phyloP scores from a whole-genome alignment of 106 monocot genomes.

The Cymbidium sinense region DNA sequence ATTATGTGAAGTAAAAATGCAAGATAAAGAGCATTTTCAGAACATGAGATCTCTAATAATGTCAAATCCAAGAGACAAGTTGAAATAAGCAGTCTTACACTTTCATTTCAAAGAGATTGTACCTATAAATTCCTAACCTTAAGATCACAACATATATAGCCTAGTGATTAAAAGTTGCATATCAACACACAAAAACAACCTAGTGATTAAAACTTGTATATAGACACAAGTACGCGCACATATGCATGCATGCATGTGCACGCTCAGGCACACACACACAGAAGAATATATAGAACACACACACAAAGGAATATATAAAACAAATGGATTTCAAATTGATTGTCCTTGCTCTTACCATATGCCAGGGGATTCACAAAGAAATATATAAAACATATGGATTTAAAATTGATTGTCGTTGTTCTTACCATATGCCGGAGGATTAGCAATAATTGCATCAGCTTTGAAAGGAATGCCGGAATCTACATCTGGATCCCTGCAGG shows the following conservation, averaged over 20 bases:
- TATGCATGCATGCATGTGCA: too few species aligned
- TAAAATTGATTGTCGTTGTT: constrained; percentile 3
- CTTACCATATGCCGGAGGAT: constrained; percentile 94
- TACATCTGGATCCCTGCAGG: constrained; percentile 81
- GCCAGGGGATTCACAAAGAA: too few species aligned
- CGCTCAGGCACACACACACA: too few species aligned
- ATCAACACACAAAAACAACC: too few species aligned
- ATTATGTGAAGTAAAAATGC: neutral
- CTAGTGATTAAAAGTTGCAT: neutral
- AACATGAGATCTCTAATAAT: neutral
- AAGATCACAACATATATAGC: neutral
- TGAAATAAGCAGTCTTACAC: neutral
- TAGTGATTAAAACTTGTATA: too few species aligned
- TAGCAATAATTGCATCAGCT: constrained; percentile 89
- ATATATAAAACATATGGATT: neutral
- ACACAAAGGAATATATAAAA: neutral
- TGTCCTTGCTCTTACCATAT: too few species aligned
- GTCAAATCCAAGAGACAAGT: neutral
- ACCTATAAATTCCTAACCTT: neutral
- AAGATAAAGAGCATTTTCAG: neutral
- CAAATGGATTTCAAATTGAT: too few species aligned
- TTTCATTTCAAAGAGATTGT: neutral
- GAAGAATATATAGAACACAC: too few species aligned
- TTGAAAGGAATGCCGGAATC: constrained; percentile 76
- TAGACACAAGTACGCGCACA: too few species aligned